phyloP scores from a whole-genome alignment of 2,329 filamentous ascomycete genomes.

The Rutstroemia sp. region DNA sequence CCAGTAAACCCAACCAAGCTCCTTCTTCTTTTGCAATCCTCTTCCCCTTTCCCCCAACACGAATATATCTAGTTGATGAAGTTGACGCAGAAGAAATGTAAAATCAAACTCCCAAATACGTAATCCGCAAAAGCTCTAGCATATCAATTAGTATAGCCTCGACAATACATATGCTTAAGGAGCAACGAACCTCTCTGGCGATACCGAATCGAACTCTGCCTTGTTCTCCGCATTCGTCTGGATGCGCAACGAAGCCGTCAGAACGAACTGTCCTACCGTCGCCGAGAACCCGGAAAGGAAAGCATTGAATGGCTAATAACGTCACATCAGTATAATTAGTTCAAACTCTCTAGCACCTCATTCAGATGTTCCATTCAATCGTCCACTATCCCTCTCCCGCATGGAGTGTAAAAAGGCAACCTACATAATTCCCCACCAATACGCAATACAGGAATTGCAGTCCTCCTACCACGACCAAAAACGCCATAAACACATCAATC shows the following conservation, averaged over 20 bases:
- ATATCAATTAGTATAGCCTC: slow-evolving; percentile 13
- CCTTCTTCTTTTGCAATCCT: neutral
- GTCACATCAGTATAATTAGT: neutral
- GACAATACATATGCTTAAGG: neutral
- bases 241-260: slow-evolving; percentile 80
- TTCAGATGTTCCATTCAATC: neutral
- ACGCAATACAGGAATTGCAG: slow-evolving; percentile 93
- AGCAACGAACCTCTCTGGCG: slow-evolving; percentile 63
- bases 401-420: slow-evolving; percentile 32
- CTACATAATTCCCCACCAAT: slow-evolving; percentile 86
- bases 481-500: slow-evolving; percentile 83
- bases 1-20: neutral
- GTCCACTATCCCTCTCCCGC: slow-evolving; percentile 6
- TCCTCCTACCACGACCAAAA: slow-evolving; percentile 77
- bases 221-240: slow-evolving; percentile 84
- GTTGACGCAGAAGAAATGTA: slow-evolving; percentile 99
- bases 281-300: slow-evolving; percentile 93
- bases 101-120: slow-evolving; percentile 84
- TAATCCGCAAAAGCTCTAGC: slow-evolving; percentile 90
- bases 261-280: slow-evolving; percentile 93
- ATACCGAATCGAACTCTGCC: slow-evolving; percentile 66
- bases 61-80: slow-evolving; percentile 77
- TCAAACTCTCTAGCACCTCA: neutral
- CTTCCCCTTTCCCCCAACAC: neutral
- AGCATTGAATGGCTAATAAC: slow-evolving; percentile 83